Evolutionary conservation across 164 flowering plant genomes (phyloP).

Genomic region (Chimonanthus salicifolius): DNA sequence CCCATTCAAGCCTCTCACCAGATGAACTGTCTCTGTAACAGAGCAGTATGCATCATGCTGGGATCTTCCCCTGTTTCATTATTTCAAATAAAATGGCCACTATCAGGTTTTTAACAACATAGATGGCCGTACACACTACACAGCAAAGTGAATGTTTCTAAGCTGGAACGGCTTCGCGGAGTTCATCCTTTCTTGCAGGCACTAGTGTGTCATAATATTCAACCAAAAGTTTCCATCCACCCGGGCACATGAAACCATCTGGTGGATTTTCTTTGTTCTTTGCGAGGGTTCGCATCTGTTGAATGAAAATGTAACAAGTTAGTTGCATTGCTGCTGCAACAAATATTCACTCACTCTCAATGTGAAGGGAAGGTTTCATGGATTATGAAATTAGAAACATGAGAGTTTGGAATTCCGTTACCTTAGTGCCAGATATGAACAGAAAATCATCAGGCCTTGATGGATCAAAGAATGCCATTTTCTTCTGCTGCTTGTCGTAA

Average conservation of each 20-base stretch:
- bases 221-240: slow-evolving; percentile 89
- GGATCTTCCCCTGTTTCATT: too few species aligned
- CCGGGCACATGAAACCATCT: slow-evolving; percentile 93
- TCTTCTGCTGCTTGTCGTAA: slow-evolving; percentile 72
- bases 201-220: slow-evolving; percentile 74
- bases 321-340: neutral
- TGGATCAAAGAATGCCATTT: slow-evolving; percentile 98
- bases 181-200: slow-evolving; percentile 36
- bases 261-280: slow-evolving; percentile 85
- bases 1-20: slow-evolving; percentile 1
- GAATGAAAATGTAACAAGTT: neutral
- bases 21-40: neutral
- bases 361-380: neutral
- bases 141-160: slow-evolving; percentile 13
- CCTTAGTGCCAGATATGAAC: slow-evolving; percentile 98
- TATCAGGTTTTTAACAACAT: neutral
- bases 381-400: neutral
- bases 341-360: neutral
- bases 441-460: slow-evolving; percentile 82
- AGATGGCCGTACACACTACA: neutral
- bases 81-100: neutral
- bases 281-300: slow-evolving; percentile 84
- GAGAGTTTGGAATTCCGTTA: slow-evolving; percentile 14
- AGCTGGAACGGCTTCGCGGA: slow-evolving; percentile 58
- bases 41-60: neutral